phyloP scores from a whole-genome alignment of 208 protist genomes.

The Trypanosoma vivax region DNA sequence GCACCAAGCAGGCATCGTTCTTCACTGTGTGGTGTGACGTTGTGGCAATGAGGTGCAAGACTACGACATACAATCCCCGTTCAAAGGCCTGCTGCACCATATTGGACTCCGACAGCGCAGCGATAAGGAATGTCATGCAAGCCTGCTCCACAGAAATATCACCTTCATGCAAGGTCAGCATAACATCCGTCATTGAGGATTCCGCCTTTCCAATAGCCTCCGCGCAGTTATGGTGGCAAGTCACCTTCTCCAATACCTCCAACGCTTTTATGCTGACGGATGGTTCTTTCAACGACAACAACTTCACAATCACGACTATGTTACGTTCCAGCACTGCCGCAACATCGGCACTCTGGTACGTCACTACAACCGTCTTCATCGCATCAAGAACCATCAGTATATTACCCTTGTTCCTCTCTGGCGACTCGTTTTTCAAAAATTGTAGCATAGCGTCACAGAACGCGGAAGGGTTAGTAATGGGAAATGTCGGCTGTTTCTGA shows the following conservation, averaged over 20 bases:
- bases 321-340: conserved; percentile 4
- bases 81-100: conserved; percentile 66
- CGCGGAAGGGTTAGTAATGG: conserved; percentile 56
- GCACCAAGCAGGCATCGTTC: conserved; percentile 41
- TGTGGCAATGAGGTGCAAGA: conserved; percentile 62
- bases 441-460: conserved; percentile 53
- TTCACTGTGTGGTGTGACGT: conserved; percentile 25
- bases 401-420: conserved; percentile 3
- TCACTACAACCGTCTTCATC: conserved; percentile 32
- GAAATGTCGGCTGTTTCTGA: conserved; percentile 69
- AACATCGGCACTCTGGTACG: conserved; percentile 11
- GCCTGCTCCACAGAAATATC: conserved; percentile 15
- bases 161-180: conserved; percentile 12
- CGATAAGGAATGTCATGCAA: conserved; percentile 27
- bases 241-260: conserved; percentile 27
- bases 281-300: conserved; percentile 25
- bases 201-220: conserved; percentile 24
- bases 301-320: conserved; percentile 22
- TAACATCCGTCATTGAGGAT: conserved; percentile 11
- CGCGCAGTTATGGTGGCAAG: conserved; percentile 24
- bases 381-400: conserved; percentile 26
- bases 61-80: conserved; percentile 67
- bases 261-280: conserved; percentile 16
- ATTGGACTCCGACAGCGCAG: conserved; percentile 35
- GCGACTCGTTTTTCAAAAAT: conserved; percentile 31